Conservation (phyloP, 176 grass and related monocot species). For the Eragrostis curvula region DNA sequence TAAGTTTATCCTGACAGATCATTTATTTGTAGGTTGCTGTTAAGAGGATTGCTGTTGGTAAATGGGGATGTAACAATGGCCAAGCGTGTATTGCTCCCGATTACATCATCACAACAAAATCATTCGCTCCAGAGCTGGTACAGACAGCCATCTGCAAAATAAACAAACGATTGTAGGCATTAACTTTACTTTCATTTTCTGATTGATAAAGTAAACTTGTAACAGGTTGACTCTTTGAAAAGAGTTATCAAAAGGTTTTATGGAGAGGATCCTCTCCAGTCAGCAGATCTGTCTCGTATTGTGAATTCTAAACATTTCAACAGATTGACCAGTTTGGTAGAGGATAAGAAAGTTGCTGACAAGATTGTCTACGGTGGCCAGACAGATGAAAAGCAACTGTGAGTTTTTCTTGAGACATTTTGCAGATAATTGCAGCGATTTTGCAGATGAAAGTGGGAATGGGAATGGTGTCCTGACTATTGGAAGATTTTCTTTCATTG, state of each 20-base stretch:
- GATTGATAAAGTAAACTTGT: slow-evolving; percentile 25
- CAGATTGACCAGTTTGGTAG: slow-evolving; percentile 62
- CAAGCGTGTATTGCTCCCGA: slow-evolving; percentile 97
- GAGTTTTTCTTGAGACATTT: slow-evolving; percentile 28
- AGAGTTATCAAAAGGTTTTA: slow-evolving; percentile 76
- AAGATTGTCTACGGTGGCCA: slow-evolving; percentile 79
- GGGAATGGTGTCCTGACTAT: not conserved
- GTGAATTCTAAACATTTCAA: slow-evolving; percentile 75
- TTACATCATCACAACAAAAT: slow-evolving; percentile 92
- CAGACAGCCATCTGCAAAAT: not conserved
- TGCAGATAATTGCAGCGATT: not conserved
- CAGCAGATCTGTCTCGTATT: slow-evolving; percentile 79
- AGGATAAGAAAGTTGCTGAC: slow-evolving; percentile 65
- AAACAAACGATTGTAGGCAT: not conserved
- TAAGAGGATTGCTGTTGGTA: slow-evolving; percentile 86
- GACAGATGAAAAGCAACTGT: slow-evolving; percentile 70
- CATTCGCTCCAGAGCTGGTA: slow-evolving; percentile 89
- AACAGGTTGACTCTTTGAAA: slow-evolving; percentile 75
- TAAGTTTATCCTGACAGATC: not conserved
- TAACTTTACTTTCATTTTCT: slow-evolving; percentile 4
- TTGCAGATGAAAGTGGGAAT: not conserved
- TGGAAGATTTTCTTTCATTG: slow-evolving; percentile 5
- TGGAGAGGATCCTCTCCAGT: slow-evolving; percentile 73
- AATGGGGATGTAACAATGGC: slow-evolving; percentile 95
- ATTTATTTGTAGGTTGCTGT: slow-evolving; percentile 58